A percentile compares a stretch with the other conserved stretches of the same genome.
Evolutionary conservation across 768 basidiomycete genomes (phyloP).

Genomic region (Pleurotus citrinopileatus): DNA sequence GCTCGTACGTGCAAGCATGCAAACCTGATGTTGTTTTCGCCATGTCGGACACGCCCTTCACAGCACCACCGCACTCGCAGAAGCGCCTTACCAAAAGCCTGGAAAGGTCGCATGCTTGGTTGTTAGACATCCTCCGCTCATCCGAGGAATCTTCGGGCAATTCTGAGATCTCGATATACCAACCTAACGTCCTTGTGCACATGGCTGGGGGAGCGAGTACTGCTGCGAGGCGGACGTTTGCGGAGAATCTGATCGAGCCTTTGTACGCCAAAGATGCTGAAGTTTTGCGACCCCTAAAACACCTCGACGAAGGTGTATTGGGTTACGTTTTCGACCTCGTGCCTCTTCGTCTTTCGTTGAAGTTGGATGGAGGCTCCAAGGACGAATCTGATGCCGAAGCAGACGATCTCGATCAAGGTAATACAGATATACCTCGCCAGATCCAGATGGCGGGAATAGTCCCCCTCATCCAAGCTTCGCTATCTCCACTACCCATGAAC

Average conservation of each 20-base stretch:
- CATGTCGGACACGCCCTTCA: conserved; percentile 68
- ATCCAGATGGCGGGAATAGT: conserved; percentile 16
- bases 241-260: conserved; percentile 52
- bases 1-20: conserved; percentile 44
- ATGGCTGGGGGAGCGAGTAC: conserved; percentile 60
- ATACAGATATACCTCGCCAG: conserved; percentile 2
- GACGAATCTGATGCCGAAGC: neutral
- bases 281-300: conserved; percentile 44
- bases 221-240: conserved; percentile 63
- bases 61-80: conserved; percentile 66
- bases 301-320: conserved; percentile 63
- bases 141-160: conserved; percentile 3
- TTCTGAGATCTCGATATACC: neutral
- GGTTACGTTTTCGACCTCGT: conserved; percentile 75
- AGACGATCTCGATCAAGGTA: conserved; percentile 8
- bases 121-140: conserved; percentile 47
- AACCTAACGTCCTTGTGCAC: conserved; percentile 54
- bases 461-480: conserved; percentile 57
- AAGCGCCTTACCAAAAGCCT: conserved; percentile 76
- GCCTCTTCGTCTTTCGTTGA: conserved; percentile 35
- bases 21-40: conserved; percentile 72
- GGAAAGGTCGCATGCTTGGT: conserved; percentile 66
- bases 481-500: conserved; percentile 42
- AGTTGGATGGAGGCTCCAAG: conserved; percentile 13
- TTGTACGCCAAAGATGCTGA: conserved; percentile 56